These are phyloP conservation scores for Corchorus olitorius DNA, from an alignment of 345 rosid genomes.

Conservation along the genomic window DNA sequence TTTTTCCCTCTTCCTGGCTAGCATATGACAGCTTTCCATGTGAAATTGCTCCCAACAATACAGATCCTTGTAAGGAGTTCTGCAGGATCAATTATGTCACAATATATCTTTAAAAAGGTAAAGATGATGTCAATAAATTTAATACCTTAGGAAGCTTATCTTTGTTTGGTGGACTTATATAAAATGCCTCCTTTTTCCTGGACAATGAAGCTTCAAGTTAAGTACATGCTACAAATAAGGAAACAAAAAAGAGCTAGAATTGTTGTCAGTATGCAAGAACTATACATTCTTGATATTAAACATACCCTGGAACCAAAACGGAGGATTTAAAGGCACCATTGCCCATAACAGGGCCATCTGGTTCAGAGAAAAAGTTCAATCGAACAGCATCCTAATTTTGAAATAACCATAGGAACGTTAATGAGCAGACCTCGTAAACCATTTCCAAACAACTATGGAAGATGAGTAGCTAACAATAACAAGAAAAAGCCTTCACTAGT, in stretches of 20 bases:
- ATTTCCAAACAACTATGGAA: background rate
- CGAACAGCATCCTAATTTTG: slow-evolving; percentile 61
- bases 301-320: slow-evolving; percentile 82
- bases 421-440: background rate
- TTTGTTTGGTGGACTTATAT: slow-evolving; percentile 76
- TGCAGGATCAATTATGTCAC: slow-evolving; percentile 38
- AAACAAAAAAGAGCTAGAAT: slow-evolving; percentile 14
- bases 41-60: slow-evolving; percentile 76
- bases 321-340: slow-evolving; percentile 86
- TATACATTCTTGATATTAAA: slow-evolving; percentile 21
- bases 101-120: slow-evolving; percentile 7
- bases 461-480: slow-evolving; percentile 2
- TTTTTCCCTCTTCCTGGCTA: slow-evolving; percentile 49
- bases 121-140: slow-evolving; percentile 1
- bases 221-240: slow-evolving; percentile 5
- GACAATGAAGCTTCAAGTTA: slow-evolving; percentile 27
- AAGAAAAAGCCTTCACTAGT: background rate
- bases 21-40: slow-evolving; percentile 66
- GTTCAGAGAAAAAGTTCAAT: slow-evolving; percentile 83
- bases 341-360: slow-evolving; percentile 93
- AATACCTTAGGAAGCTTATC: slow-evolving; percentile 85
- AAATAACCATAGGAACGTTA: background rate
- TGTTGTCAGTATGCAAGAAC: background rate
- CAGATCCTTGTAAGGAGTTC: slow-evolving; percentile 83
- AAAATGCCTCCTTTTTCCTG: slow-evolving; percentile 87